phyloP scores from a whole-genome alignment of 176 grass and related monocot species.

The Oryza meyeriana region DNA sequence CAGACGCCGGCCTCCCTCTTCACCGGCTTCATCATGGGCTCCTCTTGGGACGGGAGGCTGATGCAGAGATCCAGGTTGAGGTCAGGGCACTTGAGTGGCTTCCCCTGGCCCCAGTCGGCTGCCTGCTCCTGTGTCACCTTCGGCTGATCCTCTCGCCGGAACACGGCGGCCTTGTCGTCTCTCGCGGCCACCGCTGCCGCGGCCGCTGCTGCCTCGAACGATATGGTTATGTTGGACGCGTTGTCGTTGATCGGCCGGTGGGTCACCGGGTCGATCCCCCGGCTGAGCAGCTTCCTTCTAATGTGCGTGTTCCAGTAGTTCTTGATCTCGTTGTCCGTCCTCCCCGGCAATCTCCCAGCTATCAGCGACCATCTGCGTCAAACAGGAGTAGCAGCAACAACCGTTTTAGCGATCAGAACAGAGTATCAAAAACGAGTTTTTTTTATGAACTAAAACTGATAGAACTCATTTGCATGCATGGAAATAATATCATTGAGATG shows the following conservation, averaged over 20 bases:
- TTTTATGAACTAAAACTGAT: neutral
- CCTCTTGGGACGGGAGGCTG: slow-evolving; percentile 65
- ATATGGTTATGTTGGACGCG: slow-evolving; percentile 56
- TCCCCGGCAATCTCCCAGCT: slow-evolving; percentile 75
- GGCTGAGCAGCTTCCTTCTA: slow-evolving; percentile 70
- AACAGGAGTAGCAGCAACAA: neutral
- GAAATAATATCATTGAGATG: neutral
- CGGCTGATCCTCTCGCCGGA: slow-evolving; percentile 18
- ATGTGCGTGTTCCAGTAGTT: slow-evolving; percentile 99
- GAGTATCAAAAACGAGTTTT: neutral
- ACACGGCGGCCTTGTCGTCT: slow-evolving; percentile 41
- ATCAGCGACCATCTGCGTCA: slow-evolving; percentile 88
- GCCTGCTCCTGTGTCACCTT: slow-evolving; percentile 13
- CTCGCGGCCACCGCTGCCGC: slow-evolving; percentile 7
- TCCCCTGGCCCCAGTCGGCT: slow-evolving; percentile 41
- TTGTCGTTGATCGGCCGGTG: slow-evolving; percentile 67
- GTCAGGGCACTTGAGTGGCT: slow-evolving; percentile 73
- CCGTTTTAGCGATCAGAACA: slow-evolving; percentile 6
- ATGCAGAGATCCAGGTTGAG: slow-evolving; percentile 93
- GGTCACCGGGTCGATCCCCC: slow-evolving; percentile 74
- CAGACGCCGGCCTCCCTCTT: slow-evolving; percentile 58
- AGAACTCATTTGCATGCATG: neutral
- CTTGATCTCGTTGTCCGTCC: slow-evolving; percentile 99
- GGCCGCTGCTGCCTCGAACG: slow-evolving; percentile 40
- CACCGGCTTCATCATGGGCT: slow-evolving; percentile 48